Percentiles rank a stretch among this genome's conserved stretches.
Evolutionary conservation across 768 basidiomycete species (phyloP).

Genomic region (Krasilnikovozyma curviuscula): DNA sequence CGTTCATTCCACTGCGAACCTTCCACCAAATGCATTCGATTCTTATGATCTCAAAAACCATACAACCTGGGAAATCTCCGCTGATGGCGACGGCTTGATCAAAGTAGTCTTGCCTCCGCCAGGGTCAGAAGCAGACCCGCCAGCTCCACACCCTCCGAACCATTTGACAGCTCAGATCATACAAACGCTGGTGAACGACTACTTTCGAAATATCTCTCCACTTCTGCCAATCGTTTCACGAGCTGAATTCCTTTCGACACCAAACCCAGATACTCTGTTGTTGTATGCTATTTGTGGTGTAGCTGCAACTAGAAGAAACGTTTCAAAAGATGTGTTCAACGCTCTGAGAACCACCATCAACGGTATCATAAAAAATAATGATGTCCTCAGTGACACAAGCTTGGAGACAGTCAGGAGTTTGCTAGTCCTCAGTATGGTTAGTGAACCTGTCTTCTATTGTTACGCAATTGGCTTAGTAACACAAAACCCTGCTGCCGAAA

Average conservation of each 20-base stretch:
- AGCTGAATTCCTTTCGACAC: slow-evolving; percentile 63
- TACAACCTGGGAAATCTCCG: slow-evolving; percentile 61
- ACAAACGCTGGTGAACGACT: slow-evolving; percentile 68
- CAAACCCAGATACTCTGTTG: slow-evolving; percentile 54
- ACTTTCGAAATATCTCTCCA: slow-evolving; percentile 74
- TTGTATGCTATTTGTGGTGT: slow-evolving; percentile 89
- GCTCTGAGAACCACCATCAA: slow-evolving; percentile 75
- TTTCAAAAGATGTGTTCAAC: slow-evolving; percentile 71
- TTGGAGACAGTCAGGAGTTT: slow-evolving; percentile 74
- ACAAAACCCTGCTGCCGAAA: too few relatives aligned
- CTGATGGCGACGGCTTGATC: slow-evolving; percentile 75
- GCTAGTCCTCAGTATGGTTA: slow-evolving; percentile 67
- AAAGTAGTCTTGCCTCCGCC: slow-evolving; percentile 23
- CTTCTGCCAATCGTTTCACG: slow-evolving; percentile 73
- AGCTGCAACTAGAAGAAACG: slow-evolving; percentile 59
- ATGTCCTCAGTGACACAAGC: slow-evolving; percentile 69
- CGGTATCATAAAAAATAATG: slow-evolving; percentile 65
- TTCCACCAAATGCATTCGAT: slow-evolving; percentile 70
- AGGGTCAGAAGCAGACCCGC: not conserved
- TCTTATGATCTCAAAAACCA: slow-evolving; percentile 72
- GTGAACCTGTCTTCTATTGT: too few relatives aligned
- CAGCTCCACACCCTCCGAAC: not conserved
- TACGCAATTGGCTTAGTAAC: too few relatives aligned
- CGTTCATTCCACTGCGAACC: slow-evolving; percentile 69
- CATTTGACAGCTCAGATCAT: slow-evolving; percentile 42